Evolutionary conservation across 2,329 filamentous ascomycete species (phyloP), one percentile per base, ranked within the genome.

Genomic region (Cercospora beticola): DNA sequence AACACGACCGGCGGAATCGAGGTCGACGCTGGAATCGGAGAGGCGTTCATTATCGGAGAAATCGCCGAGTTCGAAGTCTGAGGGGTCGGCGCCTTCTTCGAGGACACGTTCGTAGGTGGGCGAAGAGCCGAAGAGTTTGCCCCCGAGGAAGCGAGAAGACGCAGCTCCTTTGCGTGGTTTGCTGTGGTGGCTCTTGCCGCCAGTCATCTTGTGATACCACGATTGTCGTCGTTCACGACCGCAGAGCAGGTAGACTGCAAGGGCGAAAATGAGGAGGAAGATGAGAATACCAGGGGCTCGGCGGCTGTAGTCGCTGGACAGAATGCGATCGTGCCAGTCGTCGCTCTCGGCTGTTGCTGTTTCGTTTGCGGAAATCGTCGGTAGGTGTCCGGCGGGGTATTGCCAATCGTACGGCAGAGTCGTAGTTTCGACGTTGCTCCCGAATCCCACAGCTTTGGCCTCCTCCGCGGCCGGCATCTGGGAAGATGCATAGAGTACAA

Each of bases 401-500:
- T 97, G 92, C 78, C 97, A 99, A 77, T 97, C 93, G 4, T 83
- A 67, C 6, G 78, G 78, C 5, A 79, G 68, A 12, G 70, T 66
- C 5, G 63, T 60, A 40, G 76, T 77, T 3, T 90, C 85, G 57
- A 69, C n/a, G 76, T 99, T 99, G 81, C 89, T 93, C 67, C 95
- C 95, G 77, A 98, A 98, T 0, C 95, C 95, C 9, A 99, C 95
- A 0, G 94, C 92, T 1, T 94, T 82, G 16, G 85, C 83, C 52
- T 86, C 82, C 18, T 85, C 82, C 1, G 83, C 85, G 0, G 92
- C 86, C 1, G 92, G 90, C 5, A 99, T 86, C 78, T 97, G 93
- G 3, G 93, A 95, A 0, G 94, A 90, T 4, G 95, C 95, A 75
- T 98, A 98, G 4, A 99, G 86, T 6, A 99, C 88, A 86, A 98